A percentile compares a stretch with the other conserved stretches of the same genome.
Conservation (phyloP, 768 basidiomycete species). For the Pleurotus ostreatus region DNA sequence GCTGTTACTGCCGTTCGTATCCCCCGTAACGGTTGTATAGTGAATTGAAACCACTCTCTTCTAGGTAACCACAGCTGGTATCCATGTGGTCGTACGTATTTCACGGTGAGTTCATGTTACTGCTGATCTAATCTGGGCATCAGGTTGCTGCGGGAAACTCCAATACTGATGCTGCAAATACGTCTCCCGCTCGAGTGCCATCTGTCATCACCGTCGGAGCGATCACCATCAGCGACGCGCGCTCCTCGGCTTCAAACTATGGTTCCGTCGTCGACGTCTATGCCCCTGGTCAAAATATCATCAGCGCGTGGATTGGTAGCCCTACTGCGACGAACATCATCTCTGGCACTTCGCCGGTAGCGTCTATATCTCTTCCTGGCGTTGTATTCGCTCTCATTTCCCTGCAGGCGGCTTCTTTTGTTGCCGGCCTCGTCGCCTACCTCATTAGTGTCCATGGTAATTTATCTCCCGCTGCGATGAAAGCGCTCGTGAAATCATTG, state of each 20-base stretch:
- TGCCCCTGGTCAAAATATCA: constrained; percentile 32
- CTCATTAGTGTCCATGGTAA: constrained; percentile 27
- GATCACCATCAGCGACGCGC: constrained; percentile 27
- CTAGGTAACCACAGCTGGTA: constrained; percentile 23
- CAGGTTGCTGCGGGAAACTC: constrained; percentile 32
- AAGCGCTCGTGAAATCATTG: constrained; percentile 21
- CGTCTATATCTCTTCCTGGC: not conserved
- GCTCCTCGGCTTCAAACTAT: constrained; percentile 34
- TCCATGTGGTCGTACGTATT: constrained; percentile 22
- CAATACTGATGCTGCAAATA: constrained; percentile 23
- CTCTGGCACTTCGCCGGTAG: constrained; percentile 25
- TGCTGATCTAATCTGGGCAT: not conserved
- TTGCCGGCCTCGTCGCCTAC: constrained; percentile 38
- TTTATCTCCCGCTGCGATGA: constrained; percentile 25
- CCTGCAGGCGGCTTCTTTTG: constrained; percentile 31
- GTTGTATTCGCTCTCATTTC: not conserved
- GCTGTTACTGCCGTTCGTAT: constrained; percentile 23
- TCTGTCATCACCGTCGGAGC: constrained; percentile 36
- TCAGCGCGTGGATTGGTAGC: constrained; percentile 24
- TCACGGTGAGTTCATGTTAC: not conserved
- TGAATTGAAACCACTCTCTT: not conserved
- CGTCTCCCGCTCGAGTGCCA: constrained; percentile 30
- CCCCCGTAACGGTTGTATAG: too few relatives aligned
- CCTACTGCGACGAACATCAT: constrained; percentile 18
- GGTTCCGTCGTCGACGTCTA: constrained; percentile 36